A percentile compares a stretch with the other conserved stretches of the same genome.
phyloP scores from a whole-genome alignment of 441 rosid genomes.

The Erysimum cheiri region DNA sequence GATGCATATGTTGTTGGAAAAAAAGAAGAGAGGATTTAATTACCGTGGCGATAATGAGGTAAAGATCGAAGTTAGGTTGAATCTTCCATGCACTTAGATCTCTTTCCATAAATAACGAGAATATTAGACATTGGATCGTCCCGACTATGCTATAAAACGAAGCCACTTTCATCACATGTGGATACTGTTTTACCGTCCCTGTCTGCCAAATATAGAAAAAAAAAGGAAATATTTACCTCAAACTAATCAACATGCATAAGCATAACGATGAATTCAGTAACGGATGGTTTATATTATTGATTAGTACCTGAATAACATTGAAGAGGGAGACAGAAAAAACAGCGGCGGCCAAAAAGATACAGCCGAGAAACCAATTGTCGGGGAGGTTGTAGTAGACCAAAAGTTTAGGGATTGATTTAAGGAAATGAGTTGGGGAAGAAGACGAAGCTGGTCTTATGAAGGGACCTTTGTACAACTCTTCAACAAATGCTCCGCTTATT shows the following conservation, averaged over 20 bases:
- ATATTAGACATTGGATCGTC: constrained; percentile 61
- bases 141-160: constrained; percentile 73
- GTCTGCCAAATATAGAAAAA: constrained; percentile 44
- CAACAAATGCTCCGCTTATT: constrained; percentile 57
- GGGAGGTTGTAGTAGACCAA: constrained; percentile 59
- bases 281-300: background rate
- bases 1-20: background rate
- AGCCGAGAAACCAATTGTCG: constrained; percentile 72
- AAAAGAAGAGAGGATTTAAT: constrained; percentile 5
- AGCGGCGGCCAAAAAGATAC: constrained; percentile 69
- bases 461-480: constrained; percentile 63
- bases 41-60: constrained; percentile 68
- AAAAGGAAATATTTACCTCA: background rate
- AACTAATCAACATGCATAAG: constrained; percentile 3
- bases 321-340: constrained; percentile 60
- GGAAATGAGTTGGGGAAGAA: constrained; percentile 44
- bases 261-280: constrained; percentile 2
- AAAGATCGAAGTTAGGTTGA: constrained; percentile 57
- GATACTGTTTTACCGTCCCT: constrained; percentile 59
- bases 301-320: constrained; percentile 69
- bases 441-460: constrained; percentile 52
- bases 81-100: constrained; percentile 73
- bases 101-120: constrained; percentile 63
- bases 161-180: constrained; percentile 74
- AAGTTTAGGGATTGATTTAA: constrained; percentile 46